Percentiles rank a stretch among this genome's conserved stretches.
These are phyloP conservation scores for Pichia phayaonensis DNA, from an alignment of 805 yeast species.

Conservation along the genomic window DNA sequence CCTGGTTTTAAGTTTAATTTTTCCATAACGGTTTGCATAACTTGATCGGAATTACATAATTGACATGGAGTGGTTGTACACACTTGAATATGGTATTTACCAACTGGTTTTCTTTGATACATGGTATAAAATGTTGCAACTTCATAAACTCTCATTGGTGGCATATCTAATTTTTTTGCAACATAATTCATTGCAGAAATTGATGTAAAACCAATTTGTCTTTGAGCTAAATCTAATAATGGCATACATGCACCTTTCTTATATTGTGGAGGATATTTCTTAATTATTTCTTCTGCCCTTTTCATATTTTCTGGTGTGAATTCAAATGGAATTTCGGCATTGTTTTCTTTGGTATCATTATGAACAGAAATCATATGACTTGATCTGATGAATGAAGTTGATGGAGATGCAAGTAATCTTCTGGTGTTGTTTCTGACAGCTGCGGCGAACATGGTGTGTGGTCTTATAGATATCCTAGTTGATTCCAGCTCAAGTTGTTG, in stretches of 20 bases:
- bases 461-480: background rate
- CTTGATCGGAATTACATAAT: conserved; percentile 73
- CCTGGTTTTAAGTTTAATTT: conserved; percentile 65
- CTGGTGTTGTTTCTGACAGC: conserved; percentile 5
- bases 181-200: conserved; percentile 86
- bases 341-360: conserved; percentile 63
- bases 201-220: conserved; percentile 80
- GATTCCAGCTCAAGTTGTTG: background rate
- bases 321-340: conserved; percentile 62
- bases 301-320: conserved; percentile 56
- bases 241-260: conserved; percentile 89
- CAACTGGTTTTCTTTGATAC: conserved; percentile 83
- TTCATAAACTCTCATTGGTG: conserved; percentile 90
- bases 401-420: background rate
- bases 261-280: conserved; percentile 80
- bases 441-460: background rate
- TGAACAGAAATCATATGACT: conserved; percentile 47
- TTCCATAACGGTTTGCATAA: conserved; percentile 59
- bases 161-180: conserved; percentile 76
- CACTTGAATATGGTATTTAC: conserved; percentile 74
- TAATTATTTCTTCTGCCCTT: conserved; percentile 65
- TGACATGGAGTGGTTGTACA: conserved; percentile 91
- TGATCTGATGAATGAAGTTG: conserved; percentile 13
- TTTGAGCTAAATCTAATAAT: conserved; percentile 75
- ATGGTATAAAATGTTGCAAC: conserved; percentile 89